These are phyloP conservation scores for Xerocomus potaroensis DNA, from an alignment of 768 basidiomycete genomes.

Conservation along the genomic window DNA sequence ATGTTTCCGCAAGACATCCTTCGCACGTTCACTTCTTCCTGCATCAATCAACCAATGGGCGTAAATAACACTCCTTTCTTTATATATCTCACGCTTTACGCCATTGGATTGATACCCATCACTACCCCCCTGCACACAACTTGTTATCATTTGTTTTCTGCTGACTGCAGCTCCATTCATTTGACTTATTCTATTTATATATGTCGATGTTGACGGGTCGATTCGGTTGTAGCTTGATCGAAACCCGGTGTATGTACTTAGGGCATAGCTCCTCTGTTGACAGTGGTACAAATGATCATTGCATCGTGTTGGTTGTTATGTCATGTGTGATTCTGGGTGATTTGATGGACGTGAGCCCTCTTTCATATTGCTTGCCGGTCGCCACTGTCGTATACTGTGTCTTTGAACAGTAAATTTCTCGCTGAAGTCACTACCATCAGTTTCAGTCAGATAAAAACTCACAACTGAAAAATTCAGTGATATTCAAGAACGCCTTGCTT, in stretches of 20 bases:
- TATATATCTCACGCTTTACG: background rate
- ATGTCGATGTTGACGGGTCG: background rate
- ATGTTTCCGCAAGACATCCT: background rate
- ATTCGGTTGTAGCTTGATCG: background rate
- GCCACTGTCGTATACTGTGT: too few relatives aligned
- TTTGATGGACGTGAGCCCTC: too few relatives aligned
- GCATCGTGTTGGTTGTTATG: background rate
- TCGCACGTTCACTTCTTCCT: background rate
- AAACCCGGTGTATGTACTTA: background rate
- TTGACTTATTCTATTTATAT: background rate
- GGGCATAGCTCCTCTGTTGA: background rate
- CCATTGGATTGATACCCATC: background rate
- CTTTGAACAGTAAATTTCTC: too few relatives aligned
- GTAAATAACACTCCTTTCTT: background rate
- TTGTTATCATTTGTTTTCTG: background rate
- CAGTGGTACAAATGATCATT: background rate
- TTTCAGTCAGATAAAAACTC: too few relatives aligned
- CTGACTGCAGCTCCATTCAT: background rate
- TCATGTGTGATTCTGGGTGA: too few relatives aligned
- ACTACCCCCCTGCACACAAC: background rate
- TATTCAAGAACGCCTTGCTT: too few relatives aligned
- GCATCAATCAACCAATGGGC: background rate
- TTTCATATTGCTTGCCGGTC: too few relatives aligned
- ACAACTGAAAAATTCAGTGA: too few relatives aligned
- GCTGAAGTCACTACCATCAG: too few relatives aligned